Base-by-base conservation (phyloP, 495 filamentous ascomycete genomes). In the Hyaloscypha variabilis region DNA sequence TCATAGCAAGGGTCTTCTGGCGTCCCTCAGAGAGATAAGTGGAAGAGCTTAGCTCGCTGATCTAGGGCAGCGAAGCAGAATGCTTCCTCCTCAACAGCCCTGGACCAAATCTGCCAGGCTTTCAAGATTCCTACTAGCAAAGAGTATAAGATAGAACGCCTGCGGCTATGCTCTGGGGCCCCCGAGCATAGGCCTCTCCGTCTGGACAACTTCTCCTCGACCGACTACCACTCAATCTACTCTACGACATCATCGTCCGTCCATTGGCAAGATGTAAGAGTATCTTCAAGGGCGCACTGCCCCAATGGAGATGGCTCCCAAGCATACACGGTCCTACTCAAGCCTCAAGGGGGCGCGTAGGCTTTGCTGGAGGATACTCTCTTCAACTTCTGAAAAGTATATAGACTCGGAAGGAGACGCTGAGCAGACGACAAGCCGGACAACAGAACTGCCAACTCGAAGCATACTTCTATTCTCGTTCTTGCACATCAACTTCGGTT, bases 181-280 rank as follows among this genome's bases (percentile, higher is more conserved):
- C 6, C 3, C 39, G 19, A 46, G 17, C 19, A 46, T 19, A 6
- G 21, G 8, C 6, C 19, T 54, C 51, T 54, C 51, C n/a, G 21
- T 10, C 11, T 24, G 21, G 51, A 29, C 21, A 4, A 29, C 23
- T 25, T 54, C 4, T 29, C 51, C 21, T 54, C 26, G 23, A 54
- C 26, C 51, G 26, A 25, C 26, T 24, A 54, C 51, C 51, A 25
- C 19, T 25, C 5, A 54, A 8, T 25, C 21, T 6, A 24, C 21
- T 24, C 5, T 24, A 54, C 21, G 51, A 10, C 51, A 8, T 29
- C 8, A 54, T 54, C 51, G 21, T 23, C 8, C 5, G 21, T 29
- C 11, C 11, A 54, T 54, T 54, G 51, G 51, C 26, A 54, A 54
- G 51, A 25, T 54, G 51, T 54, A 54, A n/a, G 21, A 29, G 51